Conservation (phyloP, 2,329 filamentous ascomycete species). For the Akanthomyces uredinophilus region DNA sequence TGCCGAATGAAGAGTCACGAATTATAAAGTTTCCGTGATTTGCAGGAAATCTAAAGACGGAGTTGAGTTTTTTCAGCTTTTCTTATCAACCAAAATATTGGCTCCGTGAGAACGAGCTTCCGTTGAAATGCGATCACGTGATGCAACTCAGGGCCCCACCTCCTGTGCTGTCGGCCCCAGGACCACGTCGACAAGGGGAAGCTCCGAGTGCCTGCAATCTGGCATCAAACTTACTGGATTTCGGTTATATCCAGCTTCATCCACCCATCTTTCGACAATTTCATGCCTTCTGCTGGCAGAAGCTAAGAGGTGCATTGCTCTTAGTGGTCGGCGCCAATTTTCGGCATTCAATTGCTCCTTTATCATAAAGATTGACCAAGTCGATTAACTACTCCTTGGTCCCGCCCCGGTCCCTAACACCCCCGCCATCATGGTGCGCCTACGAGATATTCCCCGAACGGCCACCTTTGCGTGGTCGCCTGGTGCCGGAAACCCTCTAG, state of each 20-base stretch:
- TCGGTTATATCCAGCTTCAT: slow-evolving; percentile 12
- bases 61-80: neutral
- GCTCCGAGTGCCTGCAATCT: slow-evolving; percentile 39
- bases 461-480: slow-evolving; percentile 97
- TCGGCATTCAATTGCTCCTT: slow-evolving; percentile 18
- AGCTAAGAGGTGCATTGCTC: slow-evolving; percentile 21
- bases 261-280: slow-evolving; percentile 17
- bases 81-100: neutral
- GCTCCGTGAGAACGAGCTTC: neutral
- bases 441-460: slow-evolving; percentile 93
- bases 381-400: slow-evolving; percentile 17
- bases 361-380: slow-evolving; percentile 16
- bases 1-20: slow-evolving; percentile 48
- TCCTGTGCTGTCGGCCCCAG: slow-evolving; percentile 2
- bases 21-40: neutral
- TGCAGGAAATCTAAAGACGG: neutral
- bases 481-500: slow-evolving; percentile 67
- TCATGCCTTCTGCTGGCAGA: slow-evolving; percentile 28
- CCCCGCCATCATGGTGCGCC: slow-evolving; percentile 72
- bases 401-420: slow-evolving; percentile 23
- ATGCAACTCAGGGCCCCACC: slow-evolving; percentile 12
- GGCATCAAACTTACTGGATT: slow-evolving; percentile 34
- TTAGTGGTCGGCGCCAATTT: slow-evolving; percentile 19
- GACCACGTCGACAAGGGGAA: slow-evolving; percentile 19
- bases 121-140: slow-evolving; percentile 24